Percentiles rank a stretch among this genome's conserved stretches.
phyloP scores from a whole-genome alignment of 345 rosid genomes.

The Ceriops decandra region DNA sequence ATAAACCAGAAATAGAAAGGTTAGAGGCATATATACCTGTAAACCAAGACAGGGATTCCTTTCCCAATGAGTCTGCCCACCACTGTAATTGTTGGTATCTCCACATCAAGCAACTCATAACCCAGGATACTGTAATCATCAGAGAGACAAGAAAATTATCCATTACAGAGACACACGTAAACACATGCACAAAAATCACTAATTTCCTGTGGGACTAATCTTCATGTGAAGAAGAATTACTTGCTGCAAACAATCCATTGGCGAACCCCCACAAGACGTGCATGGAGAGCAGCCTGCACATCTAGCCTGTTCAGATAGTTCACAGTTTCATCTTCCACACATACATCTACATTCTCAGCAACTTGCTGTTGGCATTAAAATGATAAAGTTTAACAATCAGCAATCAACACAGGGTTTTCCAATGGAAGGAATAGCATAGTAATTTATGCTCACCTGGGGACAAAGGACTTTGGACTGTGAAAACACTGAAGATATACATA shows the following conservation, averaged over 20 bases:
- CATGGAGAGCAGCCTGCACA: slow-evolving; percentile 89
- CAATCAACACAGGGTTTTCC: neutral
- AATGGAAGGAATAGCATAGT: neutral
- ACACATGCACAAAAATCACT: neutral
- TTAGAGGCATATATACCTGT: slow-evolving; percentile 54
- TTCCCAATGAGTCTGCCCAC: slow-evolving; percentile 64
- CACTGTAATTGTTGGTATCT: slow-evolving; percentile 66
- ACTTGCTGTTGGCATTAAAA: slow-evolving; percentile 49
- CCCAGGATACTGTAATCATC: slow-evolving; percentile 58
- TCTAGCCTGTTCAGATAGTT: slow-evolving; percentile 81
- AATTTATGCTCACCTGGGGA: slow-evolving; percentile 51
- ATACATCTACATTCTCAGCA: slow-evolving; percentile 77
- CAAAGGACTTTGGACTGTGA: slow-evolving; percentile 69
- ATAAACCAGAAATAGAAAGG: slow-evolving; percentile 1
- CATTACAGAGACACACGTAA: neutral
- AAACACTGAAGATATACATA: slow-evolving; percentile 72
- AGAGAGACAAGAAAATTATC: neutral
- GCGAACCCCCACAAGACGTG: slow-evolving; percentile 75
- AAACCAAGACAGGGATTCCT: slow-evolving; percentile 74
- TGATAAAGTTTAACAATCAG: neutral
- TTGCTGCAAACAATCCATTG: slow-evolving; percentile 89
- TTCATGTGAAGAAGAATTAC: slow-evolving; percentile 38
- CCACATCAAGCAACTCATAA: slow-evolving; percentile 71
- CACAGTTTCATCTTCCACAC: slow-evolving; percentile 93
- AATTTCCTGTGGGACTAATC: neutral